phyloP scores from a whole-genome alignment of 148 eudicot species.

The Chenopodium album region DNA sequence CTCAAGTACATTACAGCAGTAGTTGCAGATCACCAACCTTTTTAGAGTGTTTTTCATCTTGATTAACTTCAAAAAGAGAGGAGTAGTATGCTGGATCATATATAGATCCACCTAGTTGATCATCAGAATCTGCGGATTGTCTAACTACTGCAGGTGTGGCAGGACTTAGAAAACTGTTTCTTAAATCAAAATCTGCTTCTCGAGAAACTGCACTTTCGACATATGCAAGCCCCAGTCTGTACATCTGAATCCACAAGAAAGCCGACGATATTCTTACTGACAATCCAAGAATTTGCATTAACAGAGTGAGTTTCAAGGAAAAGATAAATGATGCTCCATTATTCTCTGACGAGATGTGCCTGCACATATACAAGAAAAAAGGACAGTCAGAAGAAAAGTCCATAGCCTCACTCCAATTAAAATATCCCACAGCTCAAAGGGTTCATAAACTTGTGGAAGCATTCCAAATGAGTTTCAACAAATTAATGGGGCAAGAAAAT shows the following conservation, averaged over 20 bases:
- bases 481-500: background rate
- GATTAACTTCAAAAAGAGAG: conserved; percentile 71
- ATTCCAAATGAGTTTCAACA: background rate
- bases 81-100: conserved; percentile 86
- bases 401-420: background rate
- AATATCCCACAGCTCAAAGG: background rate
- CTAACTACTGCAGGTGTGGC: conserved; percentile 50
- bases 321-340: conserved; percentile 62
- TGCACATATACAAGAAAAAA: conserved; percentile 36
- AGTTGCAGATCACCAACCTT: conserved; percentile 39
- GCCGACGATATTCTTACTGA: conserved; percentile 73
- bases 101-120: conserved; percentile 81
- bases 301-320: conserved; percentile 64
- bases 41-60: conserved; percentile 36
- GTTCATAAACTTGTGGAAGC: background rate
- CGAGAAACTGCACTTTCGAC: conserved; percentile 53
- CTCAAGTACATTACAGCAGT: background rate
- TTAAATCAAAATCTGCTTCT: conserved; percentile 76
- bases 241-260: conserved; percentile 92
- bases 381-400: background rate
- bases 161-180: conserved; percentile 86
- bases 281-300: conserved; percentile 83
- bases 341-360: conserved; percentile 64
- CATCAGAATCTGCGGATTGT: conserved; percentile 58
- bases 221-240: conserved; percentile 79